Evolutionary conservation across 2,329 filamentous ascomycete species (phyloP).

Genomic region (Trichophyton simii): DNA sequence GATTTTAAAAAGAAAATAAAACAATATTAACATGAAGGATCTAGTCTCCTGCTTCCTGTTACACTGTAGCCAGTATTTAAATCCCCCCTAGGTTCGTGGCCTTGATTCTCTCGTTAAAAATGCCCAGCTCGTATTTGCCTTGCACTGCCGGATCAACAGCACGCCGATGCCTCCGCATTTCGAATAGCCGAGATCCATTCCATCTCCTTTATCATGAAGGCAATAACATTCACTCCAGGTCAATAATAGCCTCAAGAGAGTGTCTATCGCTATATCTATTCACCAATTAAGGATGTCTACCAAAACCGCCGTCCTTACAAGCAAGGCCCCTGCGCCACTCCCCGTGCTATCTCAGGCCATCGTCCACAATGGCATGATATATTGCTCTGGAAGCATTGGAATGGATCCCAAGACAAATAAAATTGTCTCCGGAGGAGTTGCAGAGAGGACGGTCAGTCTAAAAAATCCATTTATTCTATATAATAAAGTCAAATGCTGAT

Average conservation of each 20-base stretch:
- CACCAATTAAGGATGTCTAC: neutral
- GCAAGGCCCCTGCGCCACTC: conserved; percentile 40
- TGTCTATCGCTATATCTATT: neutral
- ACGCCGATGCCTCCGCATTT: neutral
- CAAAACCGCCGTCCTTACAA: conserved; percentile 33
- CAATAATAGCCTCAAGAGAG: neutral
- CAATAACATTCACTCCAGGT: neutral
- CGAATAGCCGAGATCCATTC: neutral
- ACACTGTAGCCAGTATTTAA: neutral
- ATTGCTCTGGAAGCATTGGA: conserved; percentile 53
- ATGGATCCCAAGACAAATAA: conserved; percentile 44
- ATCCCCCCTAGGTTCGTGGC: neutral
- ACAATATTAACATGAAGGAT: neutral
- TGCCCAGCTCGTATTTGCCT: neutral
- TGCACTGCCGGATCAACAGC: neutral
- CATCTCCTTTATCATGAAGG: neutral
- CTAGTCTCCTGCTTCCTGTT: neutral
- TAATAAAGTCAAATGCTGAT: neutral
- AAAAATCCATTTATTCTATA: neutral
- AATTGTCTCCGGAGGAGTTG: conserved; percentile 40
- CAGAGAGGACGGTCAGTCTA: conserved; percentile 11
- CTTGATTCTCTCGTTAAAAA: neutral
- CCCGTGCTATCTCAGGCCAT: conserved; percentile 50
- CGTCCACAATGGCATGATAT: conserved; percentile 54
- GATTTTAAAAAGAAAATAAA: neutral